These are phyloP conservation scores for Zychaea mexicana DNA, from an alignment of 371 early-diverging fungal species.

Conservation along the genomic window DNA sequence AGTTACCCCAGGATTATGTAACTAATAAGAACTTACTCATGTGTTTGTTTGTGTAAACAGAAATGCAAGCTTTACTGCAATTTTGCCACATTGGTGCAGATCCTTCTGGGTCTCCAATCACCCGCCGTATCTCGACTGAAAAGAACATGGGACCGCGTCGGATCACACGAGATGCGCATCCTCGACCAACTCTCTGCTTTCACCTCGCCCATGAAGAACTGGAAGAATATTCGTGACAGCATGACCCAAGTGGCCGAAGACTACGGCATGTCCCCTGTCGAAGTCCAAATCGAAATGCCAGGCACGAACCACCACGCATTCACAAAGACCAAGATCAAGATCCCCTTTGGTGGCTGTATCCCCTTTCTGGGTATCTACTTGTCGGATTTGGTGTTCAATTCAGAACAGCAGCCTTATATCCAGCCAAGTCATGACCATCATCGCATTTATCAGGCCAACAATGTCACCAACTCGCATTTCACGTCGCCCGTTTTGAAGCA, in stretches of 20 bases:
- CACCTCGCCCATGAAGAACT: slow-evolving; percentile 57
- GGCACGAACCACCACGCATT: slow-evolving; percentile 22
- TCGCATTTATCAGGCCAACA: slow-evolving; percentile 22
- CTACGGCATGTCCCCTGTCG: slow-evolving; percentile 55
- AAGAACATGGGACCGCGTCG: slow-evolving; percentile 64
- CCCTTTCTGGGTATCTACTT: slow-evolving; percentile 66
- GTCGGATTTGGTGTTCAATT: slow-evolving; percentile 67
- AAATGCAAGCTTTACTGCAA: slow-evolving; percentile 68
- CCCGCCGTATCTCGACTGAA: slow-evolving; percentile 61
- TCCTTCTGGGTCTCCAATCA: slow-evolving; percentile 65
- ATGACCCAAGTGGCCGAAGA: slow-evolving; percentile 66
- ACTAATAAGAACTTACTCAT: neutral
- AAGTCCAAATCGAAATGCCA: slow-evolving; percentile 48
- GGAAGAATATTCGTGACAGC: slow-evolving; percentile 60
- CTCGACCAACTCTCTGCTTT: slow-evolving; percentile 61
- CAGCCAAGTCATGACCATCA: slow-evolving; percentile 35
- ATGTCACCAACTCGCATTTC: neutral
- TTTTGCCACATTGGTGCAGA: slow-evolving; percentile 64
- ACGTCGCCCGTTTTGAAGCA: slow-evolving; percentile 32
- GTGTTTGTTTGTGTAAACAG: slow-evolving; percentile 19
- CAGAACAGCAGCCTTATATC: slow-evolving; percentile 62
- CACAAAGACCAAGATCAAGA: slow-evolving; percentile 35
- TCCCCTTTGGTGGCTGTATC: slow-evolving; percentile 61
- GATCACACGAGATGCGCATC: slow-evolving; percentile 45
- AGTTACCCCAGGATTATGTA: too few species aligned